phyloP scores from a whole-genome alignment of 2,329 filamentous ascomycete genomes.

The Ascomycota sp. region DNA sequence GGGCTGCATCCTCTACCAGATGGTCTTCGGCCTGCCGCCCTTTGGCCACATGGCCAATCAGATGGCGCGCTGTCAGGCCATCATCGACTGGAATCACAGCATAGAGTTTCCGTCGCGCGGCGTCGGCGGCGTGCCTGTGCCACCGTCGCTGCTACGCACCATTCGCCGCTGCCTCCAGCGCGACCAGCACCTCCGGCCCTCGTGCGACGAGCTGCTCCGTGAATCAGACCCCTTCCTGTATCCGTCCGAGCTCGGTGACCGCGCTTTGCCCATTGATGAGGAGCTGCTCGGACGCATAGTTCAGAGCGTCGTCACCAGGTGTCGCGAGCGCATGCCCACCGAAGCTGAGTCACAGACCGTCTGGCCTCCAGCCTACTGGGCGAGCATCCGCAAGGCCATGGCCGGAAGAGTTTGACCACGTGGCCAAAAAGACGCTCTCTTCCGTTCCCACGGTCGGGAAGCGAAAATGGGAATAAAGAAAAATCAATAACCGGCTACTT shows the following conservation, averaged over 20 bases:
- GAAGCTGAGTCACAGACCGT: conserved; percentile 30
- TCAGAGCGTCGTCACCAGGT: conserved; percentile 36
- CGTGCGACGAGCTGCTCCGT: conserved; percentile 37
- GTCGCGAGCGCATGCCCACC: conserved; percentile 33
- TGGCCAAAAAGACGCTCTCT: not conserved
- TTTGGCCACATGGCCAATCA: conserved; percentile 82
- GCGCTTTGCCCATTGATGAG: conserved; percentile 36
- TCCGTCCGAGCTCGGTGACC: conserved; percentile 31
- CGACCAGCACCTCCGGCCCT: conserved; percentile 38
- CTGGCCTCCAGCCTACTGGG: conserved; percentile 41
- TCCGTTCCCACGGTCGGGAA: too few species aligned
- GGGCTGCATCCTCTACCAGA: conserved; percentile 90
- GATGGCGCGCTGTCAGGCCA: conserved; percentile 67
- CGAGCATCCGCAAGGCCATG: conserved; percentile 31
- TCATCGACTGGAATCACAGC: conserved; percentile 52
- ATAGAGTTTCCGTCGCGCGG: conserved; percentile 52
- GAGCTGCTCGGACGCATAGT: conserved; percentile 39
- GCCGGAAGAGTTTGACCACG: conserved; percentile 9
- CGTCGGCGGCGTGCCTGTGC: conserved; percentile 40
- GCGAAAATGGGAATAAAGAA: conserved; percentile 1
- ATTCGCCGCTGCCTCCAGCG: conserved; percentile 40
- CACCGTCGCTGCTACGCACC: conserved; percentile 34
- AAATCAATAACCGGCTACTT: not conserved
- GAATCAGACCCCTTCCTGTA: conserved; percentile 40
- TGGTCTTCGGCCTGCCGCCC: conserved; percentile 90